Evolutionary conservation across 1,139 yeast genomes (phyloP).

Genomic region (Taphrina betulina): DNA sequence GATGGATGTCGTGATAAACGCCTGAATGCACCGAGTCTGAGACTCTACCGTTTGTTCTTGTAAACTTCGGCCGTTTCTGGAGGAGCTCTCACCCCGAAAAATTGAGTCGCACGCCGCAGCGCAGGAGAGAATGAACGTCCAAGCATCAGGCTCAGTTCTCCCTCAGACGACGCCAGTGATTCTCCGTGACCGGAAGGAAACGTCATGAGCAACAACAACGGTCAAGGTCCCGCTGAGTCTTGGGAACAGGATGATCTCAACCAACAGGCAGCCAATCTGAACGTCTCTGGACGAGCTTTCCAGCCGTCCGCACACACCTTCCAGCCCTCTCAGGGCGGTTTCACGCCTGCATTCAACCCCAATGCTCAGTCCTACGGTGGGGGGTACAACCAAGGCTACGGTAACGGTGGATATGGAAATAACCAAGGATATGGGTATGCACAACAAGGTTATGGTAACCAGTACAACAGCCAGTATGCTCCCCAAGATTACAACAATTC

Average conservation of each 20-base stretch:
- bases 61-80: no score
- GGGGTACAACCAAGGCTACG: conserved; percentile 19
- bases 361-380: conserved; percentile 17
- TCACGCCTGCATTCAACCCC: conserved; percentile 32
- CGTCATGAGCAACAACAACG: conserved; percentile 1
- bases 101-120: no score
- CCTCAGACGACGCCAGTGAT: no score
- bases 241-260: conserved; percentile 24
- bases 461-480: conserved; percentile 42
- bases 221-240: conserved; percentile 17
- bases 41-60: no score
- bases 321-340: conserved; percentile 29
- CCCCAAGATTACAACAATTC: conserved; percentile 39
- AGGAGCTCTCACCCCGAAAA: no score
- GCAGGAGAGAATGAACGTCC: no score
- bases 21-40: no score
- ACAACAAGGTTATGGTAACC: conserved; percentile 44
- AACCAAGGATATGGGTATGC: conserved; percentile 42
- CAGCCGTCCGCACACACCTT: conserved; percentile 28
- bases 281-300: conserved; percentile 26
- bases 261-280: conserved; percentile 17
- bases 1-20: no score
- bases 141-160: no score
- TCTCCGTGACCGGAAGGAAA: no score
- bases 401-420: conserved; percentile 25